Percentiles rank a stretch among this genome's conserved stretches.
These are phyloP conservation scores for Trypanosoma vivax DNA, from an alignment of 208 protist species.

Conservation along the genomic window DNA sequence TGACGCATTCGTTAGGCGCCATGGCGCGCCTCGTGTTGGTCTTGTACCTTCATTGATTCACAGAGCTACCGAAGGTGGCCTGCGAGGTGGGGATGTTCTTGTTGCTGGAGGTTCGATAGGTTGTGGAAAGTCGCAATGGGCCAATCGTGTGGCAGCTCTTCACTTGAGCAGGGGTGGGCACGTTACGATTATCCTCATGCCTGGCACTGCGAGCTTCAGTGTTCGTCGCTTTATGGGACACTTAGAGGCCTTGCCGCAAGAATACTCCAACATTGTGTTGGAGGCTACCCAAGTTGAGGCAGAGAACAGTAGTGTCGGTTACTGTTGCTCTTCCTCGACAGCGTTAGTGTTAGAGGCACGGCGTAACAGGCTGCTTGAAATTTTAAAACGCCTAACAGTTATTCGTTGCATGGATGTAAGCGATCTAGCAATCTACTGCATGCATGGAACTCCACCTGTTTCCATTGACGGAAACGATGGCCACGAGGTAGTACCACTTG, in stretches of 20 bases:
- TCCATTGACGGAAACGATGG: background rate
- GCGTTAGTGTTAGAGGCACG: conserved; percentile 8
- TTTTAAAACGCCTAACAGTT: conserved; percentile 38
- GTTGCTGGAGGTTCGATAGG: conserved; percentile 17
- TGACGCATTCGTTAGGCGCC: conserved; percentile 33
- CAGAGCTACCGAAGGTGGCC: conserved; percentile 11
- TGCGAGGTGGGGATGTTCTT: conserved; percentile 23
- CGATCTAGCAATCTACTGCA: conserved; percentile 19
- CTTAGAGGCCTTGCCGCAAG: conserved; percentile 26
- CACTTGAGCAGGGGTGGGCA: conserved; percentile 40
- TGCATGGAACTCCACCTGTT: background rate
- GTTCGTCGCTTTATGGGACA: conserved; percentile 27
- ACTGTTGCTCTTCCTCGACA: background rate
- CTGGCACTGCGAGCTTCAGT: conserved; percentile 29
- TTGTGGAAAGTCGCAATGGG: conserved; percentile 23
- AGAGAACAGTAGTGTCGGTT: background rate
- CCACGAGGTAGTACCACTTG: conserved; percentile 31
- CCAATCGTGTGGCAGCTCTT: conserved; percentile 30
- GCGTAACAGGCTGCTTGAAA: conserved; percentile 21
- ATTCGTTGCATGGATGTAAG: conserved; percentile 36
- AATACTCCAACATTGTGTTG: background rate
- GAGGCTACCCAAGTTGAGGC: background rate
- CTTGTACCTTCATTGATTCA: conserved; percentile 35
- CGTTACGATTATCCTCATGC: conserved; percentile 39
- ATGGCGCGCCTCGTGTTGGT: conserved; percentile 37